Conservation (phyloP, 352 stramenopile genomes). For the Globisporangium parvum region DNA sequence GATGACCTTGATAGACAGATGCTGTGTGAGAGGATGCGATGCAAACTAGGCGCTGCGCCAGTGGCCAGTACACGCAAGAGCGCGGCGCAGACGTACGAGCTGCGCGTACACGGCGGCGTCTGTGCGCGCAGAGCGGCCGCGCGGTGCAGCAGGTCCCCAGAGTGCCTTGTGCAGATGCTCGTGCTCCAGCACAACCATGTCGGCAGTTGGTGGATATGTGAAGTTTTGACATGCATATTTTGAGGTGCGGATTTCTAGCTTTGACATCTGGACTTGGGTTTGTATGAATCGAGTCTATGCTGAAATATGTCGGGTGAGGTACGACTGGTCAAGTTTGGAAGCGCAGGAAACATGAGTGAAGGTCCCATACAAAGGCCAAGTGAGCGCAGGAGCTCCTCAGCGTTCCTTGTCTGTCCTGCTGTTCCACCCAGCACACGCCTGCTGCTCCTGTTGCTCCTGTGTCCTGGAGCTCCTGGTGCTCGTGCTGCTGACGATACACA, state of each 20-base stretch:
- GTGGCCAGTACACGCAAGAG: background rate
- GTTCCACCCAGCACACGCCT: too few species aligned
- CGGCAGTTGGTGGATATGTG: background rate
- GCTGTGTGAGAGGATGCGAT: background rate
- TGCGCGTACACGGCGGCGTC: slow-evolving; percentile 45
- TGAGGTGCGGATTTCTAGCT: too few species aligned
- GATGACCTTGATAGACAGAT: slow-evolving; percentile 1
- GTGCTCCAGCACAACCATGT: slow-evolving; percentile 66
- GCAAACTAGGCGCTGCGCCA: too few species aligned
- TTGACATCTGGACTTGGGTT: too few species aligned
- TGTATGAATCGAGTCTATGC: background rate
- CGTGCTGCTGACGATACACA: too few species aligned
- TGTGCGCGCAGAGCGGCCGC: slow-evolving; percentile 32
- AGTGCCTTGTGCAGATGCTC: slow-evolving; percentile 52
- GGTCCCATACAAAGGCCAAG: slow-evolving; percentile 9
- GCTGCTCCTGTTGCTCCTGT: background rate
- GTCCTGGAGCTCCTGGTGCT: too few species aligned
- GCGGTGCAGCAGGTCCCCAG: slow-evolving; percentile 38
- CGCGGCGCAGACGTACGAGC: slow-evolving; percentile 20
- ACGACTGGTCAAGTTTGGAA: too few species aligned
- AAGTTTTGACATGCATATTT: too few species aligned
- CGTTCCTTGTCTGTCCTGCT: slow-evolving; percentile 2
- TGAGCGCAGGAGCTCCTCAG: background rate
- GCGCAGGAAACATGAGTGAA: background rate
- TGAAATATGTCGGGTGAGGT: background rate